Evolutionary conservation across 2,329 filamentous ascomycete species (phyloP), one percentile per base, ranked within the genome.

Genomic region (Cladosporium austrohemisphaericum): DNA sequence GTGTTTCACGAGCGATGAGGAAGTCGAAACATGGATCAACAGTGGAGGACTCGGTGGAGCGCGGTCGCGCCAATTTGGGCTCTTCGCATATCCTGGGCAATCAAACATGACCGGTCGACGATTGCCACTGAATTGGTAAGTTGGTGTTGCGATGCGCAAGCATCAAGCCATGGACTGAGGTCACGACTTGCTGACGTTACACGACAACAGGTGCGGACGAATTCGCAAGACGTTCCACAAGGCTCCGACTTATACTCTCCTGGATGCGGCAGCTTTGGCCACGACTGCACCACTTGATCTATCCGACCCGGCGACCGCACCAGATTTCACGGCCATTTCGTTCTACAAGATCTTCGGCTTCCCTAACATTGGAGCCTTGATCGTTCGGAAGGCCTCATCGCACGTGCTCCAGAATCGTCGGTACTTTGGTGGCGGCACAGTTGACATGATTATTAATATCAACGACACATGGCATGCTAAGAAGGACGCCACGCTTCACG

Each of bases 381-480:
- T 85, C 23, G 76, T 84, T 8, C 74, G 79, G 14, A 74, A 72
- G 56, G 68, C 72, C 9, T 79, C 82, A 1, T 76, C 76, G 1
- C 73, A 80, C 52, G 72, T 81, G 45, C 72, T 78, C 35, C 75
- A 71, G 44, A 69, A 73, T 48, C 71, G 80, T 32, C 76, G 72
- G 52, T 87, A 84, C 60, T 86, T 87, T 59, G 84, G 82, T 16
- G 84, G 84, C 22, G 84, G 83, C 8, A 86, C 84, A 1, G 78
- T 83, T 29, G 75, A 78, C 43, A 79, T 82, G 73, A 76, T 83
- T 20, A 75, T 76, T 5, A 70, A 74, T 16, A 64, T 76, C 33
- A 73, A 72, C 13, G 65, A 70, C n/a, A 67, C 69, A 4, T 84
- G 73, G 79, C 77, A 78, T 60, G 73, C 71, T 25, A 79, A 71